Base-by-base conservation (phyloP, 805 yeast species). In the Hanseniaspora clermontiae region DNA sequence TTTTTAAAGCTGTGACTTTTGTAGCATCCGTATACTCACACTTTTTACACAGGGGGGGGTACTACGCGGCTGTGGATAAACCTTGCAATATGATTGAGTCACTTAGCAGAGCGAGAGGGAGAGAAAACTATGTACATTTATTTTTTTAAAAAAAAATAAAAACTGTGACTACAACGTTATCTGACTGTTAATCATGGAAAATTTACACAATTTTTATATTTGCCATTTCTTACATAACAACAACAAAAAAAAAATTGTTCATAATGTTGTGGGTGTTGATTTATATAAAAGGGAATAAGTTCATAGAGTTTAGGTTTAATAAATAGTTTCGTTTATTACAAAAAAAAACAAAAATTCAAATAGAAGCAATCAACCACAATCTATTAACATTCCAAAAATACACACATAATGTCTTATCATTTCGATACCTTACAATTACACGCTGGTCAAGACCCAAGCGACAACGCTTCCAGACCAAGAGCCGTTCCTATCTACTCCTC, bases 401-500 rank as follows among this genome's bases (percentile, higher is more conserved):
- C 6, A 46, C n/a, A 57, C 65, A 57, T 57, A 29, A 71, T 72
- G 69, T 80, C 82, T 40, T 78, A 82, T 38, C 90, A 84, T 65
- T 88, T 87, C 65, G 96, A 90, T 65, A 90, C 96, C 34, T 76
- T 86, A 58, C 96, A 91, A 75, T 79, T 91, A 63, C 97, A 91
- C 72, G 96, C 96, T 55, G 98, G 98, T 61, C 96, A 89, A 73
- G 90, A 86, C 62, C 73, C 77, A 37, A 74, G 79, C 43, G 75
- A 72, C 59, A 75, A 77, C 59, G 74, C 82, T 14, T 77, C 78
- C 68, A 76, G 82, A 58, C 78, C 96, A 57, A 80, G 97, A 68
- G 96, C 97, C 11, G 89, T 87, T 37, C 97, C 97, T 58, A 87
- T 91, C 68, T 90, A 87, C 68, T 91, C 97, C 47, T 81, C 96